Conservation (phyloP, 2,329 filamentous ascomycete genomes). For the Chrysoporthe puriensis region DNA sequence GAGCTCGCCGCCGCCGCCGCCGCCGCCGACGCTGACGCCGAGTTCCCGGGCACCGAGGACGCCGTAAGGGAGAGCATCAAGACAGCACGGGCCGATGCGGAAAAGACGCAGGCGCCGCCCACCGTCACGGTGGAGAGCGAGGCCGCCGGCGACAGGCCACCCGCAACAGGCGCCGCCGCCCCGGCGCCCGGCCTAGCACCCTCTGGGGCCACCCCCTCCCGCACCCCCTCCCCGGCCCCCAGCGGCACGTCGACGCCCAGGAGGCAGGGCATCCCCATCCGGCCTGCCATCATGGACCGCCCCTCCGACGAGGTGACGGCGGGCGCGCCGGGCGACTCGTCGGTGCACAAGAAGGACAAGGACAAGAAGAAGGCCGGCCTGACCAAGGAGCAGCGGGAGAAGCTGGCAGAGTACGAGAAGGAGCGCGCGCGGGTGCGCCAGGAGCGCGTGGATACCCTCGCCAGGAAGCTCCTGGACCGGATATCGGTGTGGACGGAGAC, state of each 20-base stretch:
- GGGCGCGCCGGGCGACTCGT: slow-evolving; percentile 67
- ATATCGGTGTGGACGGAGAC: slow-evolving; percentile 97
- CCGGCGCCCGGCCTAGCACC: slow-evolving; percentile 40
- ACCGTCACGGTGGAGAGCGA: slow-evolving; percentile 46
- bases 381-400: slow-evolving; percentile 90
- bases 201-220: slow-evolving; percentile 44
- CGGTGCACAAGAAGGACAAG: slow-evolving; percentile 68
- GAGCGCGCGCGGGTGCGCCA: slow-evolving; percentile 84
- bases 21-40: slow-evolving; percentile 43
- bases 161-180: slow-evolving; percentile 32
- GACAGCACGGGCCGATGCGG: slow-evolving; percentile 39
- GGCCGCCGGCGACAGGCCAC: slow-evolving; percentile 27
- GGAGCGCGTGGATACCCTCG: slow-evolving; percentile 81
- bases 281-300: slow-evolving; percentile 86
- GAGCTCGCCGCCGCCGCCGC: slow-evolving; percentile 48
- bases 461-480: slow-evolving; percentile 84
- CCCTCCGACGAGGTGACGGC: slow-evolving; percentile 76
- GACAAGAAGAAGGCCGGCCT: slow-evolving; percentile 76
- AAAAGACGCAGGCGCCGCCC: slow-evolving; percentile 39
- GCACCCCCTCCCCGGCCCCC: slow-evolving; percentile 46
- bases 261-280: slow-evolving; percentile 66
- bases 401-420: slow-evolving; percentile 83
- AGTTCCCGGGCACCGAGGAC: slow-evolving; percentile 61
- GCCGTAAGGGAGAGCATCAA: slow-evolving; percentile 61
- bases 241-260: slow-evolving; percentile 46